Evolutionary conservation across 2,329 filamentous ascomycete species (phyloP), one percentile per base, ranked within the genome.

Genomic region (Massarina eburnea): DNA sequence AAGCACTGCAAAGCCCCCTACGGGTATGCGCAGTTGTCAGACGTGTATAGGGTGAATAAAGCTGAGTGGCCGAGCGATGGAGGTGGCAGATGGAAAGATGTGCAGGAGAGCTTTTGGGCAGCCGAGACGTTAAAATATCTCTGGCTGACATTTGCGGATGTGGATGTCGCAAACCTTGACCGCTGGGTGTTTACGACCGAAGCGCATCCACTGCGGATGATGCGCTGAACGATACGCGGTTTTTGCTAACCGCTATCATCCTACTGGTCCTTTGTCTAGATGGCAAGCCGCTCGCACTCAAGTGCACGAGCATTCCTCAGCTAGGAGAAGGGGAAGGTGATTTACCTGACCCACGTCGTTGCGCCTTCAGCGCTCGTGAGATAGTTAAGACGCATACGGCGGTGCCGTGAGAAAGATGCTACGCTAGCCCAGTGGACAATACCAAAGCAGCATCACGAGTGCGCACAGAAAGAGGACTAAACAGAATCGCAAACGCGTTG

Each of bases 101-200:
- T 62, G 58, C 65, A 67, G 26, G 68, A 71, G 43, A 71, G 67
- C 49, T 71, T 66, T 27, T 72, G 68, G 64, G 65, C 65, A 8
- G 68, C 69, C 1, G 68, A 72, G 56, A 73, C 71, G 44, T 47
- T 73, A 18, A 73, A 72, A 56, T 73, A 72, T 53, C 51, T 70
- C 5, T 73, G 61, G 50, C 49, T 73, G n/a, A 66, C 68, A 2
- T 73, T 73, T 50, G 49, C 57, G 3, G 62, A 70, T 42, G 61
- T 59, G 4, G 58, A 67, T 4, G 62, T 64, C 2, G 68, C 59
- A 47, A 71, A 60, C 50, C 50, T 73, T 52, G 68, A 73, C 58
- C 58, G 57, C 6, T 73, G 70, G 71, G 71, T 73, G 17, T 75
- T 74, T 54, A 76, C 67, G 48, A 75, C 72, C 4, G 73, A 73